Percentiles rank a stretch among this genome's conserved stretches.
Conservation (phyloP, 805 yeast species). For the Diddensiella transvaalensis region DNA sequence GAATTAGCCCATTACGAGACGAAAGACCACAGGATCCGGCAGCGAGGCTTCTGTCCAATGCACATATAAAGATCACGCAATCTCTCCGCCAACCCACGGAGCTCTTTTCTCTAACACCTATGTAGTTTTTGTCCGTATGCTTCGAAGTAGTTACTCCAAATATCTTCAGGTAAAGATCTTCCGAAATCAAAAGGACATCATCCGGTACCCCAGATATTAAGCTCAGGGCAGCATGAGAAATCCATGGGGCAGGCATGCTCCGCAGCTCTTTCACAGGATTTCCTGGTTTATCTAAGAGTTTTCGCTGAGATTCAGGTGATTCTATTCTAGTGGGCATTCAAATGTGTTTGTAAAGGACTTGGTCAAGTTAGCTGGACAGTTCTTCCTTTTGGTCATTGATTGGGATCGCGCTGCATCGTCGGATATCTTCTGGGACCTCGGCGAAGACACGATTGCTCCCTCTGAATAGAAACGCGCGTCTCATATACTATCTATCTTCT, state of each 20-base stretch:
- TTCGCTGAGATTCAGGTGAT: not conserved
- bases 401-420: too few relatives aligned
- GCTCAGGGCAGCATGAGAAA: not conserved
- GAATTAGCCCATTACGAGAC: not conserved
- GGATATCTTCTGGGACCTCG: too few relatives aligned
- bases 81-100: constrained; percentile 6
- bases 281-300: not conserved
- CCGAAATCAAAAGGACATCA: constrained; percentile 11
- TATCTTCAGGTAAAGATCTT: constrained; percentile 13
- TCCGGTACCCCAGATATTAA: constrained; percentile 1
- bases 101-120: constrained; percentile 9
- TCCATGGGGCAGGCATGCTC: not conserved
- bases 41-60: constrained; percentile 10
- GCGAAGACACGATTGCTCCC: too few relatives aligned
- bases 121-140: constrained; percentile 7
- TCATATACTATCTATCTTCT: too few relatives aligned
- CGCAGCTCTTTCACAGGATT: not conserved
- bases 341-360: too few relatives aligned
- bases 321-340: not conserved
- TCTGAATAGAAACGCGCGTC: too few relatives aligned
- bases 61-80: constrained; percentile 17
- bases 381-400: not conserved
- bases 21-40: constrained; percentile 14
- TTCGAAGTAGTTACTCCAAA: constrained; percentile 4
- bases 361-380: not conserved